Evolutionary conservation across 2,329 filamentous ascomycete species (phyloP), one percentile per base, ranked within the genome.

Genomic region (Arthrobotrys musiformis): DNA sequence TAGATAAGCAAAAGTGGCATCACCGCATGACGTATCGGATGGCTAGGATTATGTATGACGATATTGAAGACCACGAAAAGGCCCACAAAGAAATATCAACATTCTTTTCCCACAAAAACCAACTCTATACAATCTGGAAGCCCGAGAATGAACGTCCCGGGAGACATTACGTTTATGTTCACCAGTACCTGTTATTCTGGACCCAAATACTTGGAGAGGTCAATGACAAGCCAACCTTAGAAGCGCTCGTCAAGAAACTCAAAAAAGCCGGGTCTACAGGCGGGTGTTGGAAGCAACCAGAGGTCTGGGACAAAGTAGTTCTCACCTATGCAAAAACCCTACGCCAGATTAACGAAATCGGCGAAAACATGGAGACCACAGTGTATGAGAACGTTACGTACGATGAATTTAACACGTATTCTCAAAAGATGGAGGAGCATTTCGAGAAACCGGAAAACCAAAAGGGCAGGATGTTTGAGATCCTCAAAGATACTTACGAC

Each of bases 51-150:
- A 80, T 90, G 70, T 87, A 88, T 44, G 82, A 84, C 1, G 80
- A 83, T 9, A 85, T 85, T 56, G 85, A 86, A 62, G 83, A 86
- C n/a, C 86, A 79, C 4, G 83, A 87, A 13, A 88, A 88, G 33
- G 90, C 92, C 22, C 94, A 93, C 80, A 88, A 90, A 81, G 92
- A 94, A 67, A 88, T 96, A 13, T 94, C 93, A 60, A 87, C 89
- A 64, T 91, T 97, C 46, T 91, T 97, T 66, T 94, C 97, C 80
- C 97, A 94, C 42, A 97, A 97, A 84, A 97, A 93, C 0, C 97
- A 97, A 91, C 91, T 92, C 0, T 90, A 97, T 83, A 94, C 96
- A 81, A 93, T 97, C 2, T 97, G 94, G 94, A 94, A 94, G 80
- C 95, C 94, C 40, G 94, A 97, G 79, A 90, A 92, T 54, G 94